A percentile compares a stretch with the other conserved stretches of the same genome.
phyloP scores from a whole-genome alignment of 2,329 filamentous ascomycete species.

The Magnaporthiopsis incrustans region DNA sequence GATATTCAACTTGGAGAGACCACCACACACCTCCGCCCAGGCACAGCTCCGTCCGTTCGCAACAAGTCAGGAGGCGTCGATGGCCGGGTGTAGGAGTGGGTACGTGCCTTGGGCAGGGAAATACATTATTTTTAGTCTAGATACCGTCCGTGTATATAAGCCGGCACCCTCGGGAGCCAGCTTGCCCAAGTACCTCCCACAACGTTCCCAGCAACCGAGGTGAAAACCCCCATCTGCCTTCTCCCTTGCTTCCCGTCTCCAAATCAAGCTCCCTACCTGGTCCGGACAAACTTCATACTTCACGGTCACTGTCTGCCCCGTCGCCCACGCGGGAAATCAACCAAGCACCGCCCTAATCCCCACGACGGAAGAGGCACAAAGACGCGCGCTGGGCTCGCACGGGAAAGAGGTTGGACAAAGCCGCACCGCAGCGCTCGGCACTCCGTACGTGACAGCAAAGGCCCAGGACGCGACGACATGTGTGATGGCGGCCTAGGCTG shows the following conservation, averaged over 20 bases:
- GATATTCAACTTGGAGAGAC: constrained; percentile 1
- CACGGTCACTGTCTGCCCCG: no score
- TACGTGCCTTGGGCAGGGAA: constrained; percentile 8
- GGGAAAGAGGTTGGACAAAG: background rate
- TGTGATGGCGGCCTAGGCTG: background rate
- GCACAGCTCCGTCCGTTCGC: background rate
- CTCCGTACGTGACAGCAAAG: background rate
- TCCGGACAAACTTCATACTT: no score
- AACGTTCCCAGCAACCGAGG: background rate
- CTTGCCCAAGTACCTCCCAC: background rate
- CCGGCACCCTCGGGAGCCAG: background rate
- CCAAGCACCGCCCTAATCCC: no score
- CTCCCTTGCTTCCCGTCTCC: background rate
- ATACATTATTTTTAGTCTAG: constrained; percentile 8
- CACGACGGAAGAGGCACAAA: background rate
- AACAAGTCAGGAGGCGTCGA: constrained; percentile 17
- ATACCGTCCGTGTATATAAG: constrained; percentile 1
- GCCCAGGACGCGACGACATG: background rate
- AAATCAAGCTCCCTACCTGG: background rate
- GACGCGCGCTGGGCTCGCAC: no score
- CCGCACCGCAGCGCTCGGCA: background rate
- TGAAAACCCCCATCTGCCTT: background rate
- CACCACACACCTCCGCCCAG: constrained; percentile 19
- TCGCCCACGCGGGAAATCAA: background rate
- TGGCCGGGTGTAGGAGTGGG: constrained; percentile 3